phyloP scores from a whole-genome alignment of 2,329 filamentous ascomycete genomes.

The Trichocomaceae sp. region DNA sequence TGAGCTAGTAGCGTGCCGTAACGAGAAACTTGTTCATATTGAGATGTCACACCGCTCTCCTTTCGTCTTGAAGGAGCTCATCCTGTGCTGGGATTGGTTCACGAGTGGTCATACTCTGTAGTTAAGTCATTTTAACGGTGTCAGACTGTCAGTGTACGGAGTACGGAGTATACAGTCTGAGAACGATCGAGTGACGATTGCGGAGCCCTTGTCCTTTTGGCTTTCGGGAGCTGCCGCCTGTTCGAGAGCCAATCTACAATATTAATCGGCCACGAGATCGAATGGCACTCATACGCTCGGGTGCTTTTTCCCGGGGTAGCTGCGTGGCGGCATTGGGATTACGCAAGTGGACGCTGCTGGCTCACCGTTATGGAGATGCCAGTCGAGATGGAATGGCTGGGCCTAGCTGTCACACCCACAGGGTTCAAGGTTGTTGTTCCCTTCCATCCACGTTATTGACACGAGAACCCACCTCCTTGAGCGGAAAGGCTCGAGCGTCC shows the following conservation, averaged over 20 bases:
- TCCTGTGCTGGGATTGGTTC: conserved; percentile 1
- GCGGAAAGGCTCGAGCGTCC: conserved; percentile 6
- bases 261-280: not conserved
- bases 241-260: not conserved
- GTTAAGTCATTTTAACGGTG: not conserved
- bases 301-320: not conserved
- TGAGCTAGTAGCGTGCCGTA: not conserved
- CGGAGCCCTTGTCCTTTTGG: not conserved
- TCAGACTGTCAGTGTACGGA: not conserved
- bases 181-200: not conserved
- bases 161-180: not conserved
- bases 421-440: not conserved
- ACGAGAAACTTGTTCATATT: not conserved
- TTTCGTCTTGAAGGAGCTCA: not conserved
- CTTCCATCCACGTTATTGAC: conserved; percentile 8
- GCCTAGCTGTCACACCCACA: conserved; percentile 6
- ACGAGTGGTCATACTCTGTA: too few species aligned
- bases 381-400: not conserved
- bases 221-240: not conserved
- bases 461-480: not conserved
- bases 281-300: not conserved
- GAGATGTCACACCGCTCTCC: not conserved
- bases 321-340: not conserved
- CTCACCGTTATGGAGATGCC: too few species aligned
- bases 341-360: not conserved